Evolutionary conservation across 108 stramenopile species (phyloP).

Genomic region (Skeletonema potamos): DNA sequence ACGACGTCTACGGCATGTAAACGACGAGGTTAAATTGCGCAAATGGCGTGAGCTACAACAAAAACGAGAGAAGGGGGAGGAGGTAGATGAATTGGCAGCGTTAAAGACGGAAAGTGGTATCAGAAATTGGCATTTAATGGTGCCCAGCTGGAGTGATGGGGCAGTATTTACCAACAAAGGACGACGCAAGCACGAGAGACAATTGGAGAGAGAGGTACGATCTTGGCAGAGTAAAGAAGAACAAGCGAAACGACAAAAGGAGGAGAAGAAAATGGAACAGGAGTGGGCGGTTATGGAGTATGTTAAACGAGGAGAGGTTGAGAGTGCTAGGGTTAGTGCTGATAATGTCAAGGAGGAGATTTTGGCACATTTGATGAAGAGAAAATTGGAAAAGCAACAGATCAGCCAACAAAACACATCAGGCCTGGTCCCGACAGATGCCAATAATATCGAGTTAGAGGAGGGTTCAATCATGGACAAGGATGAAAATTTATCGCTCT

Average conservation of each 20-base stretch:
- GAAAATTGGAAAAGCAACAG: constrained; percentile 18
- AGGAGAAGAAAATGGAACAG: constrained; percentile 53
- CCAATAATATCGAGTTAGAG: neutral
- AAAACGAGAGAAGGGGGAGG: constrained; percentile 45
- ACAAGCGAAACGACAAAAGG: constrained; percentile 34
- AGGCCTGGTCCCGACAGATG: neutral
- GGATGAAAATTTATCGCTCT: neutral
- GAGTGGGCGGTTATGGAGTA: constrained; percentile 63
- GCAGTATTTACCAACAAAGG: constrained; percentile 56
- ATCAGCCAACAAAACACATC: constrained; percentile 15
- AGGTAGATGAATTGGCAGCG: constrained; percentile 51
- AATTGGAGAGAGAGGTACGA: constrained; percentile 55
- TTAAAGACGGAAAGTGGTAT: constrained; percentile 84
- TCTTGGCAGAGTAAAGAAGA: constrained; percentile 44
- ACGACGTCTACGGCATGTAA: constrained; percentile 95
- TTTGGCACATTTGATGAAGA: constrained; percentile 53
- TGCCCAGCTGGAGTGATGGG: constrained; percentile 90
- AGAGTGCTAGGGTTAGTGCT: constrained; percentile 33
- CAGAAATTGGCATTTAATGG: constrained; percentile 92
- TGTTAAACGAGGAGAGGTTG: constrained; percentile 47
- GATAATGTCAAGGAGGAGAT: constrained; percentile 53
- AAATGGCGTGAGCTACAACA: constrained; percentile 80
- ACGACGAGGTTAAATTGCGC: constrained; percentile 92
- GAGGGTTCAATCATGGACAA: neutral
- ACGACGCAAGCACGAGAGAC: constrained; percentile 59